Base-by-base conservation (phyloP, 1,284 basidiomycete species). In the Takashimella koratensis region DNA sequence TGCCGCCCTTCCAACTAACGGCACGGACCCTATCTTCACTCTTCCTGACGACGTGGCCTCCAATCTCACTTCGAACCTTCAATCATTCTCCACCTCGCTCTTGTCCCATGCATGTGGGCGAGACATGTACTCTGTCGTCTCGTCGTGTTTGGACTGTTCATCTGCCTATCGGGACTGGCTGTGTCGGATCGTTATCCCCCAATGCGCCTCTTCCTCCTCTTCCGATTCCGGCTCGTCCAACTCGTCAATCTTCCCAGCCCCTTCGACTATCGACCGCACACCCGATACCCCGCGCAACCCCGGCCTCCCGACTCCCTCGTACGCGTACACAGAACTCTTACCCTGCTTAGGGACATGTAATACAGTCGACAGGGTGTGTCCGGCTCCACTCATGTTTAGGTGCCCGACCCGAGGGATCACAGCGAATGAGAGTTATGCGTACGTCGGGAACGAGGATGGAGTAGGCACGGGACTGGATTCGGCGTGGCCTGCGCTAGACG, bases 301-400 rank as follows among this genome's bases (percentile, higher is more conserved):
- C 8, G 49, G 48, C n/a, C 30, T 62, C 4, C 43, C 59, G 16
- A 36, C 56, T 25, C 46, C 63, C n/a, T 56, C 65, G 66, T 70
- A 71, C 56, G 49, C 43, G 20, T 89, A 88, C 70, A 77, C 73
- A 12, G 80, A 83, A 68, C 77, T 92, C 8, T 73, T 88, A 30
- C 90, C 90, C 3, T 92, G 89, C 68, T 75, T 92, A 12, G 85
- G 88, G 70, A 83, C 80, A 25, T 93, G 90, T 74, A 82, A 84
- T 26, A 79, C 81, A 0, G 84, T 82, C 13, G 87, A 90, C 66
- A 80, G 89, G 26, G 81, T 84, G 21, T 92, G 90, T 71, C 90
- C 90, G 3, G 78, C 80, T 23, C 83, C 86, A 59, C 65, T 93
- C 20, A 80, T 81, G 2, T 88, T 90, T 73, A 78, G 79, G 58